These are phyloP conservation scores for Boletus coccyginus DNA, from an alignment of 768 basidiomycete genomes.

Conservation along the genomic window DNA sequence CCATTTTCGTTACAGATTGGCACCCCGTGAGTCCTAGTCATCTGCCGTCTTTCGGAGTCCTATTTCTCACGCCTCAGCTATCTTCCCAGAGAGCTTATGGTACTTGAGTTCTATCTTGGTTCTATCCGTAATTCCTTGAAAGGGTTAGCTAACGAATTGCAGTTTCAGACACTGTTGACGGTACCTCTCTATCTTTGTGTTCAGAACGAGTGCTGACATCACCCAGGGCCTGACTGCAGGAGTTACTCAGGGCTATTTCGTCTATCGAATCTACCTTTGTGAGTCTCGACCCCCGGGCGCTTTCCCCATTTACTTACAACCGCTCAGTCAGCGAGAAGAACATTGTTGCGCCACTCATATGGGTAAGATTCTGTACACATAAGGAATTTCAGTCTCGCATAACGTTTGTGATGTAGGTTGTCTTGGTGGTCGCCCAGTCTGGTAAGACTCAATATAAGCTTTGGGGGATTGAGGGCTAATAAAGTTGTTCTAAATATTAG, in stretches of 20 bases:
- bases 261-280: constrained; percentile 14
- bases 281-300: not conserved
- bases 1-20: not conserved
- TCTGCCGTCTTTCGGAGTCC: not conserved
- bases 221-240: constrained; percentile 2
- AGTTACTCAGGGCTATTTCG: constrained; percentile 9
- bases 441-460: constrained; percentile 2
- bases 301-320: not conserved
- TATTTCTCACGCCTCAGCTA: not conserved
- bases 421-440: not conserved
- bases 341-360: constrained; percentile 3
- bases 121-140: not conserved
- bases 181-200: not conserved
- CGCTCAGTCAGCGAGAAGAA: constrained; percentile 7
- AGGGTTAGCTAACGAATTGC: not conserved
- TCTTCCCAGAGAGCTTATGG: constrained; percentile 4
- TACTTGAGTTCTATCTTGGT: too few relatives aligned
- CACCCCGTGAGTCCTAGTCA: constrained; percentile 2
- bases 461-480: not conserved
- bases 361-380: not conserved
- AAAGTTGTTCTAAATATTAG: not conserved
- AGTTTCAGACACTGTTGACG: constrained; percentile 9
- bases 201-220: not conserved
- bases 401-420: not conserved
- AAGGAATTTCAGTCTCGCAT: not conserved